These are phyloP conservation scores for Chaetomium globosum DNA, from an alignment of 2,329 filamentous ascomycete species.

Conservation along the genomic window DNA sequence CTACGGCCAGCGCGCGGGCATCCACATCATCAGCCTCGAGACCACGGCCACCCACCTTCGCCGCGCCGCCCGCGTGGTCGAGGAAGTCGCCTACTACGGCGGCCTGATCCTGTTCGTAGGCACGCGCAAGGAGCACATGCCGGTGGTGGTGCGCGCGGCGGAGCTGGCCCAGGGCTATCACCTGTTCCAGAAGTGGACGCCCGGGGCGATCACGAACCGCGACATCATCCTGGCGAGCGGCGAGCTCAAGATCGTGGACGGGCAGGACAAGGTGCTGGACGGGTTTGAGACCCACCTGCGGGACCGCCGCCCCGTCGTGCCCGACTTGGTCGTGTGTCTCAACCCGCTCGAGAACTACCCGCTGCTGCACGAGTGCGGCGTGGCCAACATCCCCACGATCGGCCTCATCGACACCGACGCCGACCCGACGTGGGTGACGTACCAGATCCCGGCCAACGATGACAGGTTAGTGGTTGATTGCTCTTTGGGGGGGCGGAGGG, in stretches of 20 bases:
- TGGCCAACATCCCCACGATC: slow-evolving; percentile 88
- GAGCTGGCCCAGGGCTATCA: slow-evolving; percentile 78
- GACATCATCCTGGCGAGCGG: slow-evolving; percentile 79
- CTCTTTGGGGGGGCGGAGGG: no score
- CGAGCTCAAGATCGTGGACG: slow-evolving; percentile 73
- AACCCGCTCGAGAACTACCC: slow-evolving; percentile 93
- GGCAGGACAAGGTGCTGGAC: slow-evolving; percentile 61
- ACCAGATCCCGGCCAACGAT: slow-evolving; percentile 94
- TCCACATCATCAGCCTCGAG: slow-evolving; percentile 93
- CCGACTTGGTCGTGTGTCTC: slow-evolving; percentile 88
- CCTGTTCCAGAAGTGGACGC: slow-evolving; percentile 89
- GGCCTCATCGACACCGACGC: slow-evolving; percentile 92
- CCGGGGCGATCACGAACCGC: slow-evolving; percentile 89
- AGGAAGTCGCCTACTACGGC: slow-evolving; percentile 79
- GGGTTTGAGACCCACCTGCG: slow-evolving; percentile 69
- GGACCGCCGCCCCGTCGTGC: slow-evolving; percentile 69
- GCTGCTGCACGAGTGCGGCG: slow-evolving; percentile 84
- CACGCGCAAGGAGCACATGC: slow-evolving; percentile 78
- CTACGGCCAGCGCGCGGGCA: slow-evolving; percentile 81
- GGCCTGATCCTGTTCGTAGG: slow-evolving; percentile 91
- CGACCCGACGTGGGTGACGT: slow-evolving; percentile 91
- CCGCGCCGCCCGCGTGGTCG: slow-evolving; percentile 89
- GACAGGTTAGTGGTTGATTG: slow-evolving; percentile 65
- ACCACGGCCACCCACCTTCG: slow-evolving; percentile 84
- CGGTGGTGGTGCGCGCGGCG: slow-evolving; percentile 79